A percentile compares a stretch with the other conserved stretches of the same genome.
These are phyloP conservation scores for Chlamydomonas incerta DNA, from an alignment of 139 green algal genomes.

Conservation along the genomic window DNA sequence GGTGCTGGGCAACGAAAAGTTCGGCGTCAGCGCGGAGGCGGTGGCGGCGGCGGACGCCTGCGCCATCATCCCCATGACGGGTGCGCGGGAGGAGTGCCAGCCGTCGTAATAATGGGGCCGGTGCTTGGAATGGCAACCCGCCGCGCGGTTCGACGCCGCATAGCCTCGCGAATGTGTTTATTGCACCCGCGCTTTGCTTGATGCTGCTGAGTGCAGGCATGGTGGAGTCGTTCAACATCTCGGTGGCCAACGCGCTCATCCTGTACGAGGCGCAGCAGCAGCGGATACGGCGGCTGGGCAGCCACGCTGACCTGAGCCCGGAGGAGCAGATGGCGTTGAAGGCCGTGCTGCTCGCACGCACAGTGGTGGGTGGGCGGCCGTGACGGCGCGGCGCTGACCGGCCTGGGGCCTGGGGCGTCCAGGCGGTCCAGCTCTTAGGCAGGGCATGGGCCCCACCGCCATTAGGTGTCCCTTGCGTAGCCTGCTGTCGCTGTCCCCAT, in stretches of 20 bases:
- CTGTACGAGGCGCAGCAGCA: conserved; percentile 71
- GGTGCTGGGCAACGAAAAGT: conserved; percentile 85
- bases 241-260: conserved; percentile 71
- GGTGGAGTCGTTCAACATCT: conserved; percentile 88
- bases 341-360: conserved; percentile 58
- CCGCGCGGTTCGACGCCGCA: too few species aligned
- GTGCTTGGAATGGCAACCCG: too few species aligned
- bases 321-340: conserved; percentile 54
- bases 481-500: background rate
- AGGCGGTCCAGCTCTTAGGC: background rate
- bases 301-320: conserved; percentile 54
- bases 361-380: conserved; percentile 46
- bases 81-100: too few species aligned
- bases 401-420: too few species aligned
- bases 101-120: too few species aligned
- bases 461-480: background rate
- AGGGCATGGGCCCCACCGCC: background rate
- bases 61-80: conserved; percentile 76
- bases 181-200: too few species aligned
- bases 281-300: conserved; percentile 51
- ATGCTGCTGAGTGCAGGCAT: too few species aligned
- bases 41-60: conserved; percentile 70
- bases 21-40: conserved; percentile 71
- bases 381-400: background rate
- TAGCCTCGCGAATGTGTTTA: too few species aligned